Base-by-base conservation (phyloP, 2,329 filamentous ascomycete species). In the Microsporum ferrugineum region DNA sequence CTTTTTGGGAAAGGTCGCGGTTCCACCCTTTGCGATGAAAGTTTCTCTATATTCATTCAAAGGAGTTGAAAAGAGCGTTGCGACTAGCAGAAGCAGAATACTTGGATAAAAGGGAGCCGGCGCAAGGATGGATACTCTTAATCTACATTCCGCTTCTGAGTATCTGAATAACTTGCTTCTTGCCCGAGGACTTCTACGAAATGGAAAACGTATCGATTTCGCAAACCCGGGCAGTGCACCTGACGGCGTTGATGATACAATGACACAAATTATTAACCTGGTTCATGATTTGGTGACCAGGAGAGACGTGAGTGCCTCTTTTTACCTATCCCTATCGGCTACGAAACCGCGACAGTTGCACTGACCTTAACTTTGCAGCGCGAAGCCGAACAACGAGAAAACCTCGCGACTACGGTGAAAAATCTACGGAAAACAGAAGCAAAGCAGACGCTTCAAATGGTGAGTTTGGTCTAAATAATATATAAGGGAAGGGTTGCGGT, bases 201-300 rank as follows among this genome's bases (percentile, higher is more conserved):
- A 83, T 77, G 82, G 77, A 49, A 73, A 70, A 57, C 69, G 76
- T 6, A 79, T 99, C 74, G 87, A 96, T 73, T 99, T 99, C 72
- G 85, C 88, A 63, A 79, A 84, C 64, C 87, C 88, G 6, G 83
- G 83, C 59, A 79, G 83, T 64, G 81, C 17, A 10, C 83, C 86
- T 65, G 80, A 81, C 17, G 73, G 73, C 14, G 79, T 83, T 41
- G 81, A 82, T 69, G 83, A 82, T 58, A 88, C 88, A 17, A 92
- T 94, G 85, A 87, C 88, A 23, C 84, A 85, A 66, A 86, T 97
- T 68, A 96, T 99, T 76, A 88, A 92, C 71, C 82, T 99, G 29
- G 85, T 99, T 57, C 96, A 99, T 74, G 94, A 99, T 71, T 76
- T 99, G 67, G 89, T 99, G 62, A 73, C 96, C 63, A 84, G 91